Evolutionary conservation across 805 yeast genomes (phyloP).

Genomic region (Allodekkera sacchari): DNA sequence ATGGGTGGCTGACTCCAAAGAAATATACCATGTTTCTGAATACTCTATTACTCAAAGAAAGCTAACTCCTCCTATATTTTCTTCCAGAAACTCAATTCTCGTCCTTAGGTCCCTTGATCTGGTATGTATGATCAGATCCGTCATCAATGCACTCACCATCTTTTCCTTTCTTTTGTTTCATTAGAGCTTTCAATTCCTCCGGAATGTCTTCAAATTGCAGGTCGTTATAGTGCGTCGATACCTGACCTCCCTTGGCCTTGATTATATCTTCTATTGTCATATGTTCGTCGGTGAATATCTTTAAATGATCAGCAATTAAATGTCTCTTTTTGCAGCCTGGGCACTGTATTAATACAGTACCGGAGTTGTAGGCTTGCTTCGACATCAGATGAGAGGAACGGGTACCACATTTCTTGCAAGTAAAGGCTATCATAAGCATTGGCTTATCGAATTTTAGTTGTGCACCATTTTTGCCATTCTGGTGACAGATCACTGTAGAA

Average conservation of each 20-base stretch:
- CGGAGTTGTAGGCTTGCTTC: slow-evolving; percentile 81
- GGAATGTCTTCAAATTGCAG: slow-evolving; percentile 64
- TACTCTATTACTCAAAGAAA: no score
- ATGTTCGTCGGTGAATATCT: slow-evolving; percentile 71
- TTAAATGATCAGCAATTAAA: slow-evolving; percentile 80
- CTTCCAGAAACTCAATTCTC: no score
- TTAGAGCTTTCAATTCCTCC: slow-evolving; percentile 36
- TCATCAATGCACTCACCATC: no score
- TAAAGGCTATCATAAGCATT: slow-evolving; percentile 78
- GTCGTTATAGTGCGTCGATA: slow-evolving; percentile 58
- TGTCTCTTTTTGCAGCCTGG: slow-evolving; percentile 88
- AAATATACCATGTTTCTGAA: no score
- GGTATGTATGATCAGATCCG: no score
- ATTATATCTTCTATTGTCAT: slow-evolving; percentile 77
- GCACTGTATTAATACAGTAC: slow-evolving; percentile 84
- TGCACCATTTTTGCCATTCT: no score
- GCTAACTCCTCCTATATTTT: no score
- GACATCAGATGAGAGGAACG: slow-evolving; percentile 87
- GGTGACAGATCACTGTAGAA: no score
- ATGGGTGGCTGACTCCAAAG: no score
- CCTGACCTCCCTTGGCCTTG: slow-evolving; percentile 65
- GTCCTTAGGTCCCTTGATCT: no score
- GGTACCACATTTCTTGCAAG: slow-evolving; percentile 79
- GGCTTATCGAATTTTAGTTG: slow-evolving; percentile 64
- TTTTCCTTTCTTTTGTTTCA: no score